Conservation (phyloP, 225 moss, liverwort and hornwort genomes). For the Neckera pumila region DNA sequence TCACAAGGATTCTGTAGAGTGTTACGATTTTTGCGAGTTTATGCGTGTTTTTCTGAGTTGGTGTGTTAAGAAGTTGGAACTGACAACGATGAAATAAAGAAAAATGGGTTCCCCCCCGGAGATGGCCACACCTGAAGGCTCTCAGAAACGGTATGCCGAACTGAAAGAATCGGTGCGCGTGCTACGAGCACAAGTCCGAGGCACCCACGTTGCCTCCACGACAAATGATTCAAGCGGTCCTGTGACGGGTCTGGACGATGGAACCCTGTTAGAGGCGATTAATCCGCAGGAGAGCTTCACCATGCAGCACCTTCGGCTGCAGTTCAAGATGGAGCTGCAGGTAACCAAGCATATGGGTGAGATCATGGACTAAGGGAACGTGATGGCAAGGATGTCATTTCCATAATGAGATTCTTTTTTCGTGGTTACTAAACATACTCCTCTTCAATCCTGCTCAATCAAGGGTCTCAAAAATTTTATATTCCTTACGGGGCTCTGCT, state of each 20-base stretch:
- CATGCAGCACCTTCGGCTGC: constrained; percentile 34
- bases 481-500: too few species aligned
- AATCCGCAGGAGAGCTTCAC: constrained; percentile 26
- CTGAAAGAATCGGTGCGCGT: constrained; percentile 36
- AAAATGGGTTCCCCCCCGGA: background rate
- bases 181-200: constrained; percentile 23
- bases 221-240: background rate
- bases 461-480: background rate
- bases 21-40: background rate
- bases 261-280: background rate
- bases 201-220: background rate
- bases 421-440: background rate
- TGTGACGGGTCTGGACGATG: background rate
- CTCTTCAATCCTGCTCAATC: background rate
- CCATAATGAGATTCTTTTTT: background rate
- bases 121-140: background rate
- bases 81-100: background rate
- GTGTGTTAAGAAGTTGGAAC: background rate
- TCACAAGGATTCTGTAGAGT: background rate
- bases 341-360: background rate
- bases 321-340: constrained; percentile 32
- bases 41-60: background rate
- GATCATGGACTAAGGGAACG: background rate
- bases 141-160: constrained; percentile 12
- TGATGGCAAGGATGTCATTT: background rate